Conservation (phyloP, 306 rosid species). For the Lagenaria siceraria region DNA sequence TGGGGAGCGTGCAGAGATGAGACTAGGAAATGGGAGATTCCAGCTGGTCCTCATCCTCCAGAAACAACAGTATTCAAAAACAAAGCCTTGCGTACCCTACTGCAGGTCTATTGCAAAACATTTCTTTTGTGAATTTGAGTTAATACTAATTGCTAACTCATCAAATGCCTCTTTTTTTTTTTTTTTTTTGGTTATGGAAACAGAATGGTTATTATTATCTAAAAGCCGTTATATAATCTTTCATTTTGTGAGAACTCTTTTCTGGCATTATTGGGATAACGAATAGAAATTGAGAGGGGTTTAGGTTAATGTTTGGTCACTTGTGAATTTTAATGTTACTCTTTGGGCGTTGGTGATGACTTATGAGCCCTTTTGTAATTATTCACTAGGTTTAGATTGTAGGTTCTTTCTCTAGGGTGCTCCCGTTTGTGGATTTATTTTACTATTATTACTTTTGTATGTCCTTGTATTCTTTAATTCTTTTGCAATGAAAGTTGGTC, state of each 20-base stretch:
- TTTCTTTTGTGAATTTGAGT: not conserved
- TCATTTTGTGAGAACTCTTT: not conserved
- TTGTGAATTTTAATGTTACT: no score
- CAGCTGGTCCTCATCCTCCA: slow-evolving; percentile 60
- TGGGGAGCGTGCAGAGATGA: slow-evolving; percentile 91
- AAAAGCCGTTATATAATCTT: not conserved
- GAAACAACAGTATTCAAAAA: slow-evolving; percentile 52
- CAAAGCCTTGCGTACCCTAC: slow-evolving; percentile 65
- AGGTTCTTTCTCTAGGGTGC: no score
- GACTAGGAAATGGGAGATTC: slow-evolving; percentile 71
- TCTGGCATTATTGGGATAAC: not conserved
- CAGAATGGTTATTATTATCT: not conserved
- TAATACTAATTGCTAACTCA: not conserved
- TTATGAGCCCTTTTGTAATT: no score
- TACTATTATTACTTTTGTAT: no score
- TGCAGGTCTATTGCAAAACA: slow-evolving; percentile 31
- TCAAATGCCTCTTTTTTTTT: not conserved
- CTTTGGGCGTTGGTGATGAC: no score
- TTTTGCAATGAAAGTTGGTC: no score
- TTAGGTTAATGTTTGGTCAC: no score
- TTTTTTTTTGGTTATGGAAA: not conserved
- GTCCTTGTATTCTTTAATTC: no score
- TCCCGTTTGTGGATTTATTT: no score
- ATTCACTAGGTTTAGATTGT: no score
- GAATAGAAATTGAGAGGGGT: not conserved